A percentile compares a stretch with the other conserved stretches of the same genome.
Conservation (phyloP, 1,284 basidiomycete species). For the Microbotryomycetes sp. region DNA sequence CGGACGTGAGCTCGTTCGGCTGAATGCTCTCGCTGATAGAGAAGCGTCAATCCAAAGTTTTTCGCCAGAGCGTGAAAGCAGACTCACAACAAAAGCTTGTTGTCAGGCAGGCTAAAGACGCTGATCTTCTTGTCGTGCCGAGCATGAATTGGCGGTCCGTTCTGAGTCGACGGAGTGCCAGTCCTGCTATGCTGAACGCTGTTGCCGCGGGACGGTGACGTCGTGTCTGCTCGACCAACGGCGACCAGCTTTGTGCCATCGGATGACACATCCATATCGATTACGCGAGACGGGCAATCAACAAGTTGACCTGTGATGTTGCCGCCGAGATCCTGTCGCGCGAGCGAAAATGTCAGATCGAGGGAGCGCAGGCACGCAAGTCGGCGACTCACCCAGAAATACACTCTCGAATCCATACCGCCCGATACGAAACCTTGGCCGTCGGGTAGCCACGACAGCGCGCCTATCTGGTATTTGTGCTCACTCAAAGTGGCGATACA, state of each 20-base stretch:
- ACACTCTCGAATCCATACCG: constrained; percentile 77
- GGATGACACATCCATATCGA: constrained; percentile 78
- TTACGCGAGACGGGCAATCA: constrained; percentile 71
- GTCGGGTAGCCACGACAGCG: constrained; percentile 81
- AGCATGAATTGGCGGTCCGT: constrained; percentile 33
- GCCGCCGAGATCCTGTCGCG: constrained; percentile 62
- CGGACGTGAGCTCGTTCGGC: constrained; percentile 66
- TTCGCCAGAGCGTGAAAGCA: no score
- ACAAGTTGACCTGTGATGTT: constrained; percentile 62
- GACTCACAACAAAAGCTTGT: constrained; percentile 41
- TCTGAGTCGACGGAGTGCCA: constrained; percentile 33
- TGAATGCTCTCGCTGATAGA: constrained; percentile 25
- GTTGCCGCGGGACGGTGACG: neutral
- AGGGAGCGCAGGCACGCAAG: neutral
- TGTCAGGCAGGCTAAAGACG: constrained; percentile 59
- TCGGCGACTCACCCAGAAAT: constrained; percentile 65
- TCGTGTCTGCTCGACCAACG: constrained; percentile 51
- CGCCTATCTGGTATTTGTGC: constrained; percentile 77
- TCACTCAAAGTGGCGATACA: constrained; percentile 57
- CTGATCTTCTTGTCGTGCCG: constrained; percentile 54
- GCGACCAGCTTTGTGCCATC: constrained; percentile 76
- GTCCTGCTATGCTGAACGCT: constrained; percentile 24
- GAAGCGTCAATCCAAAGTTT: neutral
- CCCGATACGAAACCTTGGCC: constrained; percentile 83
- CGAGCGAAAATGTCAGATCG: neutral